These are phyloP conservation scores for Phalaenopsis equestris DNA, from an alignment of 106 monocot species.

Conservation along the genomic window DNA sequence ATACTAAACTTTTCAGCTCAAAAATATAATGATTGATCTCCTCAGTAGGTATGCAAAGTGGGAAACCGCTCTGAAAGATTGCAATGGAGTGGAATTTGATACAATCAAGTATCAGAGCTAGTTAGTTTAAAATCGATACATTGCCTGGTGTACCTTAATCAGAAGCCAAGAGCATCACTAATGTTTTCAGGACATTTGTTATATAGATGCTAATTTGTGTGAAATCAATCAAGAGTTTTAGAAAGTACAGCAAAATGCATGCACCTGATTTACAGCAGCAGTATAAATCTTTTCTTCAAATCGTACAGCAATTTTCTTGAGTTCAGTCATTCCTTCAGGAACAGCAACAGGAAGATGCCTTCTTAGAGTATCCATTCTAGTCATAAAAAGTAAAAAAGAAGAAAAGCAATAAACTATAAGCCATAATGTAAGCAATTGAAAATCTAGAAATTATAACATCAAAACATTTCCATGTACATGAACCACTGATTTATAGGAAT, in stretches of 20 bases:
- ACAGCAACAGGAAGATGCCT: conserved; percentile 54
- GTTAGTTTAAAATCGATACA: not conserved
- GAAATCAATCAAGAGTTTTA: not conserved
- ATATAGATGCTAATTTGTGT: not conserved
- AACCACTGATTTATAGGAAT: not conserved
- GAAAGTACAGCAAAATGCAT: not conserved
- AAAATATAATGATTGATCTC: not conserved
- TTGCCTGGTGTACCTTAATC: not conserved
- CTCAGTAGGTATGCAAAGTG: not conserved
- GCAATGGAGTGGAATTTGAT: not conserved
- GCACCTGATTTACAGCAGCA: conserved; percentile 62
- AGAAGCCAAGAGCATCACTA: not conserved
- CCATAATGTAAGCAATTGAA: not conserved
- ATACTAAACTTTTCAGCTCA: not conserved
- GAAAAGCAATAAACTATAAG: not conserved
- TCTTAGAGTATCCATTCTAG: conserved; percentile 83
- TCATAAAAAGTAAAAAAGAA: not conserved
- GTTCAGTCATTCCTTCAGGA: conserved; percentile 56
- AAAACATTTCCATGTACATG: not conserved
- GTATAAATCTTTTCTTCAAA: conserved; percentile 91
- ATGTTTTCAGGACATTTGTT: not conserved
- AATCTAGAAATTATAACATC: not conserved
- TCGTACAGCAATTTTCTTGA: conserved; percentile 64
- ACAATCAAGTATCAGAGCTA: not conserved
- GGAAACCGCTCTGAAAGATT: not conserved